Base-by-base conservation (phyloP, 2,329 filamentous ascomycete genomes). In the Nothophaeocryptopus gaeumannii region DNA sequence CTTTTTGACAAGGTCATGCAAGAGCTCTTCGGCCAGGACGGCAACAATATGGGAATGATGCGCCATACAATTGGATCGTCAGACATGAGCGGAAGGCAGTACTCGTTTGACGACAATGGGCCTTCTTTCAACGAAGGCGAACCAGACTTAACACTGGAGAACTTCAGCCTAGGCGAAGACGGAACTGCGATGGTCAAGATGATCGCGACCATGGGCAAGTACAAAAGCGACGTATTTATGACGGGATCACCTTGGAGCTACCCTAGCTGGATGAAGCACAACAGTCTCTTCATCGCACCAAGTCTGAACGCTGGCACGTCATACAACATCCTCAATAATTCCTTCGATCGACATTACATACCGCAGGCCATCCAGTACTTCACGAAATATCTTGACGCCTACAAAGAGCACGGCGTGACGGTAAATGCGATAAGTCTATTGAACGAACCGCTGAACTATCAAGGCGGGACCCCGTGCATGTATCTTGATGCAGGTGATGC, bases 201-300 rank as follows among this genome's bases (percentile, higher is more conserved):
- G 54, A 58, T 72, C 42, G 66, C 67, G 3, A 51, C 46, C n/a
- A 71, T 72, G 66, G 67, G 66, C 35, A 54, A 63, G 0, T 50
- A 68, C 32, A 68, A 72, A 43, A 59, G 61, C 5, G 61, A 63
- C 11, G 56, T 72, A 35, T 67, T 64, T 29, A 60, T 71, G 12
- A 57, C 69, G 15, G 69, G 70, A 2, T 64, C 69, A 1, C 63
- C 68, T 1, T 72, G 70, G 70, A 66, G 63, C 11, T 62, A 64
- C 11, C 70, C 70, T 0, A 69, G 67, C 2, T 72, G 70, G 69
- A 72, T 70, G 66, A 72, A 72, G 53, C 47, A 68, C 16, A 71
- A 71, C 35, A 64, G 60, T 3, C 61, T 65, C n/a, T 55, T 62
- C 39, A 45, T 62, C 20, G 60, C 58, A n/a, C 58, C 56, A 10